Evolutionary conservation across 2,329 filamentous ascomycete species (phyloP), one percentile per base, ranked within the genome.

Genomic region (Botrytis pseudocinerea): DNA sequence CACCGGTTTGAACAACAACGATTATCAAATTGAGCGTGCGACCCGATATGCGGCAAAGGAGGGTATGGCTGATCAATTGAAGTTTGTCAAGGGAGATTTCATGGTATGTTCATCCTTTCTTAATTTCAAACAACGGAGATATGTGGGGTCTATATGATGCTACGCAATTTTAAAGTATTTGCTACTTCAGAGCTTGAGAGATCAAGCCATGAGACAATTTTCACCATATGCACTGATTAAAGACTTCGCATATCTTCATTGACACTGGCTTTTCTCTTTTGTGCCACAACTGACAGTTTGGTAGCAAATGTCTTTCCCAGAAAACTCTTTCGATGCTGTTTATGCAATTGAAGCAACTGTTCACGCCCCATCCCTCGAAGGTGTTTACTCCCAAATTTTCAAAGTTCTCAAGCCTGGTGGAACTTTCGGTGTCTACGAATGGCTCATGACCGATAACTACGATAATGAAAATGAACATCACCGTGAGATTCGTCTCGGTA

Each of bases 261-360:
- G 25, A 35, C 28, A 9, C 9, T 46, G 25, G 2, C n/a, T 38
- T 54, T 40, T 7, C 9, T 40, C 40, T 44, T 7, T 14, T 62
- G 42, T n/a, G 8, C 1, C 8, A 57, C n/a, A n/a, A 57, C 22
- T 71, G 71, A 71, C 18, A 60, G 48, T 1, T 16, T n/a, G 12
- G 2, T 71, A 92, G 91, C 94, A 97, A 90, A 97, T 98, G 93
- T 91, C 91, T 35, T 98, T 98, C 86, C 91, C 93, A 64, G 93
- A 96, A 81, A 93, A 97, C 87, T 89, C 87, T 32, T 98, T 98
- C 83, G 96, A 98, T 79, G 94, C 94, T 73, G 93, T 98, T 70
- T 98, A 98, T 82, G 95, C 95, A 71, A 98, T 99, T 78, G 96
- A 99, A 85, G 96, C 96, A 4, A 99, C 96, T 4, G 93, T 97